Base-by-base conservation (phyloP, 495 filamentous ascomycete species). In the Bacidia gigantensis region DNA sequence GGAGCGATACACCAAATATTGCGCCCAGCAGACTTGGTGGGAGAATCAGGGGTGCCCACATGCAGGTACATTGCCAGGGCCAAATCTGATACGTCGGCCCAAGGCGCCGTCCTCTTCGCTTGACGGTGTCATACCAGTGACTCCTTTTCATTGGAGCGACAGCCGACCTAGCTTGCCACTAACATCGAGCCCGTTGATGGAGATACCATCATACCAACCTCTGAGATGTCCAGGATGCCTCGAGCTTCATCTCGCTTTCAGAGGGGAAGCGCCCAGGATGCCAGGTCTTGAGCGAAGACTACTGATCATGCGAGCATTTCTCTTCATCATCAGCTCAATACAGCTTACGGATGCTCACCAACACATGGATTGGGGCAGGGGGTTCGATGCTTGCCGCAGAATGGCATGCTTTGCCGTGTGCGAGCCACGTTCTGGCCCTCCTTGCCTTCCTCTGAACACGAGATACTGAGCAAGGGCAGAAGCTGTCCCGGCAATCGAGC, bases 1-100 rank as follows among this genome's bases (percentile, higher is more conserved):
- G 47, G 47, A 50, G 32, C 20, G 41, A 44, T n/a, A n/a, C n/a
- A n/a, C n/a, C n/a, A n/a, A n/a, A n/a, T 44, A 44, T n/a, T 44
- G 41, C 41, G 41, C 41, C 41, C 20, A 44, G 14, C 7, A 5
- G 29, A 14, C 29, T 7, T 35, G 14, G 7, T 7, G 29, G 29
- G 29, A 14, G 5, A 35, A 14, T 44, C 41, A 44, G 41, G 41
- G 41, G 41, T 7, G 20, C 9, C 14, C 7, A 17, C 9, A 44
- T 44, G 20, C 41, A 44, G 41, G 41, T 22, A 44, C 41, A 18
- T 44, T 9, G 41, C 9, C 41, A 9, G 41, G 9, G 41, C 41
- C 20, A 44, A 7, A 9, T 44, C 41, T 44, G 41, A 44, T 44
- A 17, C 20, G 41, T 22, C 20, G 14, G 20, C 41, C 20, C 41